phyloP scores from a whole-genome alignment of 345 rosid species.

The Citrus glauca region DNA sequence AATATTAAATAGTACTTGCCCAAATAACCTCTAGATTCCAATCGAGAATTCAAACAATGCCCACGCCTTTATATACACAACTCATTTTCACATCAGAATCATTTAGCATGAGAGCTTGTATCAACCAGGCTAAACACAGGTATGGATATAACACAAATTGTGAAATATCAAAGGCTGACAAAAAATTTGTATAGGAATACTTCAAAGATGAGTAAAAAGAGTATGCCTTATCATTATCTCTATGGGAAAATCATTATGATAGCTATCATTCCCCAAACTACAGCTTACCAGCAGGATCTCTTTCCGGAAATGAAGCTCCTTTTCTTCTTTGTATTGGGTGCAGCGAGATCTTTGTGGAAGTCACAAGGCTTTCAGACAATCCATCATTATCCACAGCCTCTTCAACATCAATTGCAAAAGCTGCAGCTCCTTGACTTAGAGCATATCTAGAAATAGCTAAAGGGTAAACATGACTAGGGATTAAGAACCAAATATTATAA shows the following conservation, averaged over 20 bases:
- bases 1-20: background rate
- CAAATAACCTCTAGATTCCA: background rate
- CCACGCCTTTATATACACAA: background rate
- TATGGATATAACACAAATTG: background rate
- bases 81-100: background rate
- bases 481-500: background rate
- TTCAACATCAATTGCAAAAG: conserved; percentile 75
- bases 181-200: background rate
- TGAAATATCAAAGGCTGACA: background rate
- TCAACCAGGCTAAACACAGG: background rate
- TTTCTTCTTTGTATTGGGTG: conserved; percentile 61
- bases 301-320: conserved; percentile 22
- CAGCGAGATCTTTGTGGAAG: conserved; percentile 40
- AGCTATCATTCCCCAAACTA: background rate
- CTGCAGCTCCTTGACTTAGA: conserved; percentile 73
- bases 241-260: background rate
- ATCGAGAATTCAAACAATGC: background rate
- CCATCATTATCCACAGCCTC: conserved; percentile 28
- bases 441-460: conserved; percentile 56
- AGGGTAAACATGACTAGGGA: conserved; percentile 17
- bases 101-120: background rate
- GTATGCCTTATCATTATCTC: background rate
- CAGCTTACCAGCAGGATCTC: conserved; percentile 45
- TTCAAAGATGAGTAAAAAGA: background rate
- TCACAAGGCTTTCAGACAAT: conserved; percentile 21